These are phyloP conservation scores for Solanum aculeatissimum DNA, from an alignment of 305 asterid genomes.

Conservation along the genomic window DNA sequence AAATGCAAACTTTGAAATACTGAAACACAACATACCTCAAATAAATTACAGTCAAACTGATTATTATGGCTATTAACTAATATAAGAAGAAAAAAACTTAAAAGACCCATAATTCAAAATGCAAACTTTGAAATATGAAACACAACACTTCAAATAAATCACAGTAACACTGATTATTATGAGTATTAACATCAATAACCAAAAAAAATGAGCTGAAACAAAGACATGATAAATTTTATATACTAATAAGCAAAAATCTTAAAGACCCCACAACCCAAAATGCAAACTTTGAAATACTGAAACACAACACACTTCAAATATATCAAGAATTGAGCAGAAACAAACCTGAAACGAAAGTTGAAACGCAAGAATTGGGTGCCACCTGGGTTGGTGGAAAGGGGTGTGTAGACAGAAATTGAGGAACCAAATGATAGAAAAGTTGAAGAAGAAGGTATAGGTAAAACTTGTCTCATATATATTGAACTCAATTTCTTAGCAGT, in stretches of 20 bases:
- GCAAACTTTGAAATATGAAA: not conserved
- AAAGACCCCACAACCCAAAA: not conserved
- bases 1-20: not conserved
- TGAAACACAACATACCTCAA: not conserved
- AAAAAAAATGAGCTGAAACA: not conserved
- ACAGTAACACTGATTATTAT: not conserved
- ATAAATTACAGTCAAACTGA: not conserved
- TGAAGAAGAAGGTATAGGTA: constrained; percentile 13
- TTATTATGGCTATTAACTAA: not conserved
- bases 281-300: not conserved
- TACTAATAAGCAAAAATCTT: not conserved
- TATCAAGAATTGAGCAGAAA: not conserved
- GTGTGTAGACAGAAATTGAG: not conserved
- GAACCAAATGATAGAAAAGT: not conserved
- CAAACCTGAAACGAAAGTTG: constrained; percentile 29
- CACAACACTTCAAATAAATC: not conserved
- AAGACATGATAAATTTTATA: not conserved
- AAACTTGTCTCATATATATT: constrained; percentile 18
- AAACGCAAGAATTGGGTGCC: constrained; percentile 7
- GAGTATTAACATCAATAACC: not conserved
- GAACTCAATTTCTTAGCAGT: not conserved
- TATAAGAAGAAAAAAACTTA: not conserved
- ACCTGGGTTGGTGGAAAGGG: not conserved
- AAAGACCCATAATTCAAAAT: not conserved
- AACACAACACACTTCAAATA: not conserved